These are phyloP conservation scores for Eimeria brunetti DNA, from an alignment of 169 alveolate genomes.

Conservation along the genomic window DNA sequence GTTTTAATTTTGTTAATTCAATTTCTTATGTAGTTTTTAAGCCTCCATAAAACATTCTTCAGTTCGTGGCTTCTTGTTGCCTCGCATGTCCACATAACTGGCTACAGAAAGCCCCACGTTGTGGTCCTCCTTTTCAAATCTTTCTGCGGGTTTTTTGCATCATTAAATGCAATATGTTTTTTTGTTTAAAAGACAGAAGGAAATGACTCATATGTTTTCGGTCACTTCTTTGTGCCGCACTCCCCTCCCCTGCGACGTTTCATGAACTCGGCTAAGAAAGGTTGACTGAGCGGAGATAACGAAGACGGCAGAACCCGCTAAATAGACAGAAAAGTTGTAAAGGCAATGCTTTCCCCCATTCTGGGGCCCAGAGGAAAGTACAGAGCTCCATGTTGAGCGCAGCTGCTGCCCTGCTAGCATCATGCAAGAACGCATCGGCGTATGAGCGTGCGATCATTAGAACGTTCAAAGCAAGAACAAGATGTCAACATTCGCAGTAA, in stretches of 20 bases:
- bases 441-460: not conserved
- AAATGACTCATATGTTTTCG: not conserved
- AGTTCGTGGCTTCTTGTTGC: not conserved
- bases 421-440: not conserved
- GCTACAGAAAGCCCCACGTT: constrained; percentile 30
- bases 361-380: not conserved
- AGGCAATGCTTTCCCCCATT: not conserved
- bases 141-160: not conserved
- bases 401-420: not conserved
- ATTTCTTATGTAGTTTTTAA: not conserved
- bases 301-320: not conserved
- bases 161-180: not conserved
- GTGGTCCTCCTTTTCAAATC: not conserved
- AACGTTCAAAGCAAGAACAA: not conserved
- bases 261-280: not conserved
- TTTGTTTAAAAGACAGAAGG: not conserved
- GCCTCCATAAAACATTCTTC: not conserved
- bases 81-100: constrained; percentile 40
- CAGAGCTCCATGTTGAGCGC: not conserved
- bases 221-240: not conserved
- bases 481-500: constrained; percentile 71
- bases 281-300: not conserved
- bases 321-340: not conserved
- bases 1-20: not conserved
- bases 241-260: not conserved